Evolutionary conservation across 2,329 filamentous ascomycete species (phyloP).

Genomic region (Colletotrichum sp.): DNA sequence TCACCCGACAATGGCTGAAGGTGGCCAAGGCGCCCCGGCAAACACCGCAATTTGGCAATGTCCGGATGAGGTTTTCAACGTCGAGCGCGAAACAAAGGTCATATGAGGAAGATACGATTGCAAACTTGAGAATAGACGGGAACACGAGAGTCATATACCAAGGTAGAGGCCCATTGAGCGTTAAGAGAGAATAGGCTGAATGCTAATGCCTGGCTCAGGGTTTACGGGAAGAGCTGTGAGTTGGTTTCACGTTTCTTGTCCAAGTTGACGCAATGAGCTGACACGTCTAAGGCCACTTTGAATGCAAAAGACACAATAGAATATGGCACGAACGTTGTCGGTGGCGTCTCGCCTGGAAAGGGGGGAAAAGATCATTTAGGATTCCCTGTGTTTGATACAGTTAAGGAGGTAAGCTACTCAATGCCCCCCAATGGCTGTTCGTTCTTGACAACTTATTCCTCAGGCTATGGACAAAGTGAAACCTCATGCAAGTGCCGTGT

Average conservation of each 20-base stretch:
- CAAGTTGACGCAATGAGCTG: background rate
- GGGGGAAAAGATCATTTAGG: slow-evolving; percentile 35
- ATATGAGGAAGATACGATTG: slow-evolving; percentile 32
- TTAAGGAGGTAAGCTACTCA: slow-evolving; percentile 30
- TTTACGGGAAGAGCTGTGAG: slow-evolving; percentile 43
- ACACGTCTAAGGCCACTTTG: slow-evolving; percentile 33
- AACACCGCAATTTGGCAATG: background rate
- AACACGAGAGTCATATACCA: slow-evolving; percentile 40
- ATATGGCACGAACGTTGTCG: slow-evolving; percentile 42
- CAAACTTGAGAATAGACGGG: slow-evolving; percentile 30
- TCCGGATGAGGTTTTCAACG: background rate
- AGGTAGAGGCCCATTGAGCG: slow-evolving; percentile 22
- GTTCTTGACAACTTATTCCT: background rate
- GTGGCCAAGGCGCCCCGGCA: background rate
- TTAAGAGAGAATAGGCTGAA: background rate
- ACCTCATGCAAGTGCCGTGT: slow-evolving; percentile 76
- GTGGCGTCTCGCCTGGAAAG: slow-evolving; percentile 42
- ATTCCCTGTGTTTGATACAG: slow-evolving; percentile 39
- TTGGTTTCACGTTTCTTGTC: background rate
- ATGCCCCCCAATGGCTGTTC: background rate
- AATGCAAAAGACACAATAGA: slow-evolving; percentile 42
- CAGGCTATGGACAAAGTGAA: slow-evolving; percentile 42
- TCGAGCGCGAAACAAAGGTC: background rate
- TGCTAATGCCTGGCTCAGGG: slow-evolving; percentile 24
- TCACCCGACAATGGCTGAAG: background rate